Evolutionary conservation across 1,284 basidiomycete species (phyloP).

Genomic region (Ceratobasidium sp.): DNA sequence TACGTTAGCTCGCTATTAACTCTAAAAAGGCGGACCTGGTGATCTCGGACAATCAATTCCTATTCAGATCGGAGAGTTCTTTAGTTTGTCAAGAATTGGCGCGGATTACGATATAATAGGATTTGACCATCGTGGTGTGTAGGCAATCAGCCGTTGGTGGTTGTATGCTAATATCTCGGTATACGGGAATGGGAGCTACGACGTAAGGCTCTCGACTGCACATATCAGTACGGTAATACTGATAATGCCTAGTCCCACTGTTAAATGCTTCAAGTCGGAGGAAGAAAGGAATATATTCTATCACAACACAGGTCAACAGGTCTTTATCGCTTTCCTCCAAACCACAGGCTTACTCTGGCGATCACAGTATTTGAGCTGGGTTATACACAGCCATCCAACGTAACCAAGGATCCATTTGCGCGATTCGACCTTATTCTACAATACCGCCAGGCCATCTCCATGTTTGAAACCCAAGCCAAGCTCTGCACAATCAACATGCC

Average conservation of each 20-base stretch:
- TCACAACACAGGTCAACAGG: conserved; percentile 47
- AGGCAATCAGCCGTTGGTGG: neutral
- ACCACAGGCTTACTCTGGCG: neutral
- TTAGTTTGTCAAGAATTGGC: conserved; percentile 4
- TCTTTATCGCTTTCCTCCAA: neutral
- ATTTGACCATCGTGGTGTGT: conserved; percentile 18
- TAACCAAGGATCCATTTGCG: conserved; percentile 44
- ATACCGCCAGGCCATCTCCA: conserved; percentile 49
- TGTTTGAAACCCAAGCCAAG: conserved; percentile 51
- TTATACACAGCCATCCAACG: conserved; percentile 48
- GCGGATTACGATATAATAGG: conserved; percentile 27
- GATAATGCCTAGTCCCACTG: conserved; percentile 46
- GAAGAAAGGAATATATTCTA: conserved; percentile 49
- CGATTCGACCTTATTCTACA: conserved; percentile 50
- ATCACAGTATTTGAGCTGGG: conserved; percentile 48
- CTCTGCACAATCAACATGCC: conserved; percentile 51
- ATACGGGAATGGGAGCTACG: conserved; percentile 1
- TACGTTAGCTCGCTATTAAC: neutral
- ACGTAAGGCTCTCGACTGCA: neutral
- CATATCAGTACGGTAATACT: neutral
- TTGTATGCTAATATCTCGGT: neutral
- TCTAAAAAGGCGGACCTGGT: conserved; percentile 20
- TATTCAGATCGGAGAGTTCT: neutral
- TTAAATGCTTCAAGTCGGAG: conserved; percentile 50
- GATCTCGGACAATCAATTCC: conserved; percentile 2